Conservation (phyloP, 129 eudicot species). For the Tagetes erecta region DNA sequence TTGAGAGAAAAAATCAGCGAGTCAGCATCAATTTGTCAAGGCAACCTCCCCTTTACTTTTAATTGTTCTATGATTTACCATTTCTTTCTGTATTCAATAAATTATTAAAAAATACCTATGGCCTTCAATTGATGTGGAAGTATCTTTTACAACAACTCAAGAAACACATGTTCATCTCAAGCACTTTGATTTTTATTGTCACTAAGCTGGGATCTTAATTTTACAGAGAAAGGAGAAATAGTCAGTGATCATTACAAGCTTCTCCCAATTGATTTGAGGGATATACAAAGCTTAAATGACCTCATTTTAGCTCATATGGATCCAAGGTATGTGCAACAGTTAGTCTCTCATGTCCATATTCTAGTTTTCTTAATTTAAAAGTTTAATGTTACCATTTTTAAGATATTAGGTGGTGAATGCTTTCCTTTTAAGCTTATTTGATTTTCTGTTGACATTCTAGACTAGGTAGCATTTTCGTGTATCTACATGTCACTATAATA, state of each 20-base stretch:
- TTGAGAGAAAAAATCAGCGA: conserved; percentile 74
- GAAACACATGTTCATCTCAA: background rate
- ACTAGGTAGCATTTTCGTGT: background rate
- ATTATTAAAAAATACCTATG: background rate
- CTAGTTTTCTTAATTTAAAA: background rate
- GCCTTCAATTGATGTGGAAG: background rate
- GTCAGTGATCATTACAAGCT: conserved; percentile 81
- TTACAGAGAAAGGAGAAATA: conserved; percentile 87
- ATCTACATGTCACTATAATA: conserved; percentile 1
- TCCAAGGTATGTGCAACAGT: conserved; percentile 63
- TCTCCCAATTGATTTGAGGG: conserved; percentile 89
- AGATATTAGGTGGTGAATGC: conserved; percentile 1
- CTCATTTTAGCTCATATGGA: conserved; percentile 73
- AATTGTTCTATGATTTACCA: conserved; percentile 7
- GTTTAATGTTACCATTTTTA: background rate
- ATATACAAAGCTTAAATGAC: conserved; percentile 69
- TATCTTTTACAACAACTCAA: background rate
- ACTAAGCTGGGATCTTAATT: conserved; percentile 22
- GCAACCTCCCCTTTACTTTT: conserved; percentile 40
- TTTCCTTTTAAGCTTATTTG: background rate
- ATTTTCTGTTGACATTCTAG: background rate
- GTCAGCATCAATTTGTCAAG: conserved; percentile 70
- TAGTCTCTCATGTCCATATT: conserved; percentile 6
- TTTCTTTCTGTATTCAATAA: conserved; percentile 13
- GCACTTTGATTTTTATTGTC: background rate